Percentiles rank a stretch among this genome's conserved stretches.
These are phyloP conservation scores for Colletotrichum gigasporum DNA, from an alignment of 2,329 filamentous ascomycete species.

Conservation along the genomic window DNA sequence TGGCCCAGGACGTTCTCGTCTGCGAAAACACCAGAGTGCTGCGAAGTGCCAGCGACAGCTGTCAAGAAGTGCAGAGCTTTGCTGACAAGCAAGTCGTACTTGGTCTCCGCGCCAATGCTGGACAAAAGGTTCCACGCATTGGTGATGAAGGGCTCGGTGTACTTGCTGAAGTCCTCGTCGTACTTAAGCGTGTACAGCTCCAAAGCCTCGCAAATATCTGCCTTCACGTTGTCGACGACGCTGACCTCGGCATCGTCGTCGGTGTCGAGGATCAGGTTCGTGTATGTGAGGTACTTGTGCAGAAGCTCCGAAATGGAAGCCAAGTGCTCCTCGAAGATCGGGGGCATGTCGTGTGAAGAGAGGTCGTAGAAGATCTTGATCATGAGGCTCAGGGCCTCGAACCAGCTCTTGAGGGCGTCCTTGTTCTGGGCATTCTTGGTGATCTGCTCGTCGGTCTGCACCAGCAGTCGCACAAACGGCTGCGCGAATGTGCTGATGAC, in stretches of 20 bases:
- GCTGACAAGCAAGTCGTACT: slow-evolving; percentile 94
- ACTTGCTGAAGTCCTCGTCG: slow-evolving; percentile 88
- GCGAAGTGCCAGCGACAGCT: slow-evolving; percentile 79
- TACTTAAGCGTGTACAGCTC: slow-evolving; percentile 95
- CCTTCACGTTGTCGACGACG: slow-evolving; percentile 85
- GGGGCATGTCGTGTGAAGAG: slow-evolving; percentile 95
- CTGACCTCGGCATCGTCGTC: slow-evolving; percentile 92
- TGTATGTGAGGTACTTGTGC: slow-evolving; percentile 92
- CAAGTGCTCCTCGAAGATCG: slow-evolving; percentile 92
- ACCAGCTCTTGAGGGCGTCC: slow-evolving; percentile 77
- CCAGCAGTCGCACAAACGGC: slow-evolving; percentile 83
- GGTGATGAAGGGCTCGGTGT: slow-evolving; percentile 85
- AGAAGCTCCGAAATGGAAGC: slow-evolving; percentile 79
- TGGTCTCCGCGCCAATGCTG: slow-evolving; percentile 84
- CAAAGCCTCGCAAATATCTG: slow-evolving; percentile 90
- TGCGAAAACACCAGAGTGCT: slow-evolving; percentile 88
- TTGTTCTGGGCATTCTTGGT: slow-evolving; percentile 80
- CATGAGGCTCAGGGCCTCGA: slow-evolving; percentile 86
- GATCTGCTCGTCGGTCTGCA: slow-evolving; percentile 77
- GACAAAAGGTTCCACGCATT: slow-evolving; percentile 94
- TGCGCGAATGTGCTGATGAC: slow-evolving; percentile 86
- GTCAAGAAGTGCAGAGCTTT: slow-evolving; percentile 95
- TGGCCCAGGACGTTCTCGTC: slow-evolving; percentile 81
- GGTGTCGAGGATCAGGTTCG: slow-evolving; percentile 83
- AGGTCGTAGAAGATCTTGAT: slow-evolving; percentile 95